These are phyloP conservation scores for Didymella sp. DNA, from an alignment of 2,329 filamentous ascomycete genomes.

Conservation along the genomic window DNA sequence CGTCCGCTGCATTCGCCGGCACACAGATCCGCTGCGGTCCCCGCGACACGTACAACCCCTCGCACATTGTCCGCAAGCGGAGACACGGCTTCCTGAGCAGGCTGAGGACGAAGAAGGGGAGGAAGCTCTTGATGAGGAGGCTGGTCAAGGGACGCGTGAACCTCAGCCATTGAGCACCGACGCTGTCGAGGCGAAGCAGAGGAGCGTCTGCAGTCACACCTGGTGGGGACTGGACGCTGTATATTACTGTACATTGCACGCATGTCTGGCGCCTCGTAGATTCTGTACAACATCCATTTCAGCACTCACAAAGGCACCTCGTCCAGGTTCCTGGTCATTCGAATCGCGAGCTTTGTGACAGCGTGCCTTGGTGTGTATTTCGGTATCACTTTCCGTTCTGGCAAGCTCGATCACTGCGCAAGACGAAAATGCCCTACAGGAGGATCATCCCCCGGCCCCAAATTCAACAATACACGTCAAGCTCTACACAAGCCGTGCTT, in stretches of 20 bases:
- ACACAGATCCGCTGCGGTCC: slow-evolving; percentile 56
- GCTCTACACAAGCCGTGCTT: no score
- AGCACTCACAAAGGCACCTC: no score
- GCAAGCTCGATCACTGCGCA: no score
- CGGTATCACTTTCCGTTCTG: no score
- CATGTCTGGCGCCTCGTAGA: slow-evolving; percentile 1
- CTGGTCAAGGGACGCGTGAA: slow-evolving; percentile 59
- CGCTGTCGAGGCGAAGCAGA: neutral
- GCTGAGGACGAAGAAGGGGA: slow-evolving; percentile 60
- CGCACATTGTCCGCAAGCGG: slow-evolving; percentile 66
- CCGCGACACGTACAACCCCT: slow-evolving; percentile 66
- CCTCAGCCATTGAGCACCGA: slow-evolving; percentile 40
- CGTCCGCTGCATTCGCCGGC: slow-evolving; percentile 46
- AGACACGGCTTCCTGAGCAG: slow-evolving; percentile 66
- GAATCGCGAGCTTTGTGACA: no score
- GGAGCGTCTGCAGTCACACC: neutral
- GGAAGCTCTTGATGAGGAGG: slow-evolving; percentile 62
- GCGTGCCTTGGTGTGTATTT: no score
- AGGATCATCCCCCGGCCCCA: no score
- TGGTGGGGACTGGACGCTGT: slow-evolving; percentile 3
- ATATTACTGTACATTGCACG: slow-evolving; percentile 22
- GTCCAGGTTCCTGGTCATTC: no score
- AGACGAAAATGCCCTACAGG: no score
- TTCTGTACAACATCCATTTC: slow-evolving; percentile 2
- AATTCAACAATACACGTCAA: no score